These are phyloP conservation scores for Lentinula detonsa DNA, from an alignment of 768 basidiomycete species.

Conservation along the genomic window DNA sequence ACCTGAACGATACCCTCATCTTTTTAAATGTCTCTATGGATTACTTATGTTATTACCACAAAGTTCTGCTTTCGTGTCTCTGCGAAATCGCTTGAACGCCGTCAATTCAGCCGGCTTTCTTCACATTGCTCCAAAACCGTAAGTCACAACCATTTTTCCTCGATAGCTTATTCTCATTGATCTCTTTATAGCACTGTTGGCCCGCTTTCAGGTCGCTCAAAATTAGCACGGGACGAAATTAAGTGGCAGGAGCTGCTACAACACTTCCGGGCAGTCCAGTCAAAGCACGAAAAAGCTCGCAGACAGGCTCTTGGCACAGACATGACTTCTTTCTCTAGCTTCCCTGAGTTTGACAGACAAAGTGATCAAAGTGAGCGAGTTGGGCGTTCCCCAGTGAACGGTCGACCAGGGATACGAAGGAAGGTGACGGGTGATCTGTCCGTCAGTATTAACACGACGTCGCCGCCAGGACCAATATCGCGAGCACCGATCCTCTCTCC, in stretches of 20 bases:
- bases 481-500: constrained; percentile 46
- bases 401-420: constrained; percentile 48
- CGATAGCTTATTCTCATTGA: background rate
- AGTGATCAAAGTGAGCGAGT: constrained; percentile 17
- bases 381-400: constrained; percentile 11
- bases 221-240: constrained; percentile 81
- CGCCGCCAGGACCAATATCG: background rate
- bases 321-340: constrained; percentile 41
- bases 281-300: constrained; percentile 87
- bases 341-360: constrained; percentile 39
- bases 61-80: constrained; percentile 91
- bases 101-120: constrained; percentile 94
- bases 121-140: constrained; percentile 82
- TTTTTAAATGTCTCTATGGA: constrained; percentile 97
- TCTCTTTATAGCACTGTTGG: constrained; percentile 19
- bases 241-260: constrained; percentile 94
- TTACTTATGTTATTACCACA: constrained; percentile 96
- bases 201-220: constrained; percentile 59
- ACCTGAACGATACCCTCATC: constrained; percentile 91
- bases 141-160: background rate
- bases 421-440: constrained; percentile 51
- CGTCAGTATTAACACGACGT: background rate
- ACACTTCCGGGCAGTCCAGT: constrained; percentile 89
- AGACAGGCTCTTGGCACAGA: constrained; percentile 72
- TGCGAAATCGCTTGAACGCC: constrained; percentile 89